phyloP scores from a whole-genome alignment of 129 eudicot species.

The Helianthus annuus region DNA sequence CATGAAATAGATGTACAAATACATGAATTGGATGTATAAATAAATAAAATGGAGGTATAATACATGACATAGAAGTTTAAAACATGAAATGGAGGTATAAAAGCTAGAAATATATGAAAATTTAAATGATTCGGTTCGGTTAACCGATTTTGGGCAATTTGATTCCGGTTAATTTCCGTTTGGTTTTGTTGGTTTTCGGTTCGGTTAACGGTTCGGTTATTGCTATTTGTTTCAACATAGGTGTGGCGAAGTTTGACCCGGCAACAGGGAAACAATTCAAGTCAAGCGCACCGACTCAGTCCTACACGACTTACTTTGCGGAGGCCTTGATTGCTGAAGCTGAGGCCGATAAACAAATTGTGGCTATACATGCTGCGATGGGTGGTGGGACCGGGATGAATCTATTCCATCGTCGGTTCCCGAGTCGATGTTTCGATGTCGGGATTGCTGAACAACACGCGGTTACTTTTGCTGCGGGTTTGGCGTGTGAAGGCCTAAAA shows the following conservation, averaged over 20 bases:
- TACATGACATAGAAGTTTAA: no score
- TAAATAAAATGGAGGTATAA: no score
- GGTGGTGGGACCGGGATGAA: constrained; percentile 97
- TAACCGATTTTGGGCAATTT: no score
- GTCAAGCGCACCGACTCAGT: constrained; percentile 68
- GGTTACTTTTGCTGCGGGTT: constrained; percentile 94
- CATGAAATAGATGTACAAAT: no score
- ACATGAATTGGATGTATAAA: no score
- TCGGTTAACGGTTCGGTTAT: no score
- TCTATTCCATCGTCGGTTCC: constrained; percentile 75
- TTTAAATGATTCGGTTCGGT: no score
- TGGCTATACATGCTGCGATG: constrained; percentile 97
- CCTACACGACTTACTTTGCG: constrained; percentile 91
- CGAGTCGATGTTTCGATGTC: constrained; percentile 86
- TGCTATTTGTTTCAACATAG: no score
- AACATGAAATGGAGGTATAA: no score
- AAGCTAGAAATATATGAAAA: no score
- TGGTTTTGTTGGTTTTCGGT: no score
- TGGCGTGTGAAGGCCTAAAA: constrained; percentile 96
- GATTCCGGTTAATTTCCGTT: no score
- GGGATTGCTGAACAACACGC: constrained; percentile 99
- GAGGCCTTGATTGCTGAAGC: constrained; percentile 97
- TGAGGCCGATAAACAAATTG: constrained; percentile 66
- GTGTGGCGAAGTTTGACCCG: constrained; percentile 89
- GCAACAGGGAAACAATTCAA: constrained; percentile 93